Evolutionary conservation across 192 early-diverging fungal species (phyloP), one percentile per base, ranked within the genome.

Genomic region (Phlyctochytrium planicorne): DNA sequence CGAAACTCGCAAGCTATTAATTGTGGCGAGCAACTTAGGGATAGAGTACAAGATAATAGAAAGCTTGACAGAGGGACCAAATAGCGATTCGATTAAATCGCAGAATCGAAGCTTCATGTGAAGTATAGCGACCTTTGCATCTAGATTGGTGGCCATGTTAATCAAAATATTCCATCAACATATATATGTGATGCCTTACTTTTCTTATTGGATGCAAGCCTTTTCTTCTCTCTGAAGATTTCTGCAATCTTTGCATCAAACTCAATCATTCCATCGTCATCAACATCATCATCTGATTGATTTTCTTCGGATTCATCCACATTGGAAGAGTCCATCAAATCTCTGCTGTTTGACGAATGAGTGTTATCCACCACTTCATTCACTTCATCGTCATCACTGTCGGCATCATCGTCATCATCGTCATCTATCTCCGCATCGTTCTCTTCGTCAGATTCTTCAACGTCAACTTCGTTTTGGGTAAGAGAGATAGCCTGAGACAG

Each of bases 191-290:
- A n/a, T 2, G 30, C 31, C 64, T 30, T 53, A 88, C 84, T 78
- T 78, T 92, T 93, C 67, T 88, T 86, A n/a, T 87, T 89, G 4
- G 67, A 70, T 82, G 94, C 94, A 50, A 86, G 77, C 60, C 88
- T 76, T 82, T 93, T 92, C 74, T 87, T 85, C 64, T 94, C 86
- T 36, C 78, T 80, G 76, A 98, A 98, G 60, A 98, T 94, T 70
- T 96, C 96, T 6, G 89, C 88, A 53, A 98, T 78, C 75, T 98
- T 96, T 52, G 88, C 87, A 75, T 98, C 96, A 78, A 94, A 96
- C 25, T 81, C 86, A 66, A 81, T 86, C 93, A 95, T 95, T 70
- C 91, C 83, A 61, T 95, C 92, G 66, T 95, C 93, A 61, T 87
- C 87, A 60, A 78, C 69, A 31, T 84, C 80, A 32, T 82, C 83